Conservation (phyloP, 2,329 filamentous ascomycete species). For the Emmonsiellopsis sp. region DNA sequence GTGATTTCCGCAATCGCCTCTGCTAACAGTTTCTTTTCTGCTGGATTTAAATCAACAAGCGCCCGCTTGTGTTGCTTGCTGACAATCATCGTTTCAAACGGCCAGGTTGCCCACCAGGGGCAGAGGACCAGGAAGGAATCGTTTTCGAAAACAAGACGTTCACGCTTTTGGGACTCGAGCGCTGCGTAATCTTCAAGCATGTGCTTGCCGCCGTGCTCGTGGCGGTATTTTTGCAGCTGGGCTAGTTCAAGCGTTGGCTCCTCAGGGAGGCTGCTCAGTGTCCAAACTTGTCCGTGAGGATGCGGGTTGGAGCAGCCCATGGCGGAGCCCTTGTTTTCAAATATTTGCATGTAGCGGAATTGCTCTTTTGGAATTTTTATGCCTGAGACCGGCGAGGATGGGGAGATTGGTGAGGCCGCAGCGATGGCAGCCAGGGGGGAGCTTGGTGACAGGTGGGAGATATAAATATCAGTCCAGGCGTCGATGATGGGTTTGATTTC, state of each 20-base stretch:
- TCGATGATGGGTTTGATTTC: conserved; percentile 77
- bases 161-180: conserved; percentile 69
- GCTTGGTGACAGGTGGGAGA: conserved; percentile 63
- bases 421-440: conserved; percentile 52
- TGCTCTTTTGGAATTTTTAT: conserved; percentile 56
- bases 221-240: conserved; percentile 69
- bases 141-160: conserved; percentile 85
- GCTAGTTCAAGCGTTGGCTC: conserved; percentile 72
- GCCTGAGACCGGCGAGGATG: conserved; percentile 35
- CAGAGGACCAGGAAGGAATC: conserved; percentile 75
- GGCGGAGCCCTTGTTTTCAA: conserved; percentile 94
- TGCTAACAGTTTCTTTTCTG: conserved; percentile 65
- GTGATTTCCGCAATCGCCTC: conserved; percentile 82
- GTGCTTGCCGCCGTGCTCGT: conserved; percentile 61
- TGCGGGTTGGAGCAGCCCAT: conserved; percentile 99
- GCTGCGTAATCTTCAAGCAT: conserved; percentile 79
- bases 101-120: conserved; percentile 98
- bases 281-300: conserved; percentile 95
- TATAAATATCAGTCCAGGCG: conserved; percentile 88
- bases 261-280: conserved; percentile 80
- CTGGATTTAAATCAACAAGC: conserved; percentile 66
- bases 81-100: conserved; percentile 87
- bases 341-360: conserved; percentile 97
- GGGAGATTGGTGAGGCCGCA: conserved; percentile 45
- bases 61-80: conserved; percentile 75